These are phyloP conservation scores for Drechslerella dactyloides DNA, from an alignment of 2,329 filamentous ascomycete genomes.

Conservation along the genomic window DNA sequence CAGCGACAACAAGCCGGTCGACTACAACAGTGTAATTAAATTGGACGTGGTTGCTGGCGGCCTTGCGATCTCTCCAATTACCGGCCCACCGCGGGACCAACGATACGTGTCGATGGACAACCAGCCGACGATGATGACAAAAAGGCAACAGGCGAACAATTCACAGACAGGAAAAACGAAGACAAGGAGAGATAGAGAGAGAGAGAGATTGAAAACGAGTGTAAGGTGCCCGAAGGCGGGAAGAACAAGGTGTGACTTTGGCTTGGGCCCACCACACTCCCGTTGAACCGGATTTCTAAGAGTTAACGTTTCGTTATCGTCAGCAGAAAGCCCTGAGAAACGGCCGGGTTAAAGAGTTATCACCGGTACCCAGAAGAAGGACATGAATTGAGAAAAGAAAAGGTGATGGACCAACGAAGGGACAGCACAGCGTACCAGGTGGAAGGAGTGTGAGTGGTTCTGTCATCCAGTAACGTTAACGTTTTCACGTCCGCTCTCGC, in stretches of 20 bases:
- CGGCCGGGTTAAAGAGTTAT: conserved; percentile 19
- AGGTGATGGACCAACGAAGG: conserved; percentile 7
- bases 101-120: conserved; percentile 30
- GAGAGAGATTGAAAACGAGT: conserved; percentile 42
- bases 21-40: neutral
- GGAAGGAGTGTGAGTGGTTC: conserved; percentile 26
- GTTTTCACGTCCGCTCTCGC: conserved; percentile 31
- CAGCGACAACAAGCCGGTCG: too few relatives aligned
- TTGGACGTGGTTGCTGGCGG: neutral
- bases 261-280: conserved; percentile 14
- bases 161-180: neutral
- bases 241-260: conserved; percentile 15
- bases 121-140: conserved; percentile 22
- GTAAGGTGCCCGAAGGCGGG: conserved; percentile 46
- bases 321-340: conserved; percentile 31
- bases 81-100: conserved; percentile 3
- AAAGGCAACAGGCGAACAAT: conserved; percentile 19
- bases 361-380: neutral
- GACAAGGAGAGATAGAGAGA: conserved; percentile 15
- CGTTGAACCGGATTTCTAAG: conserved; percentile 25
- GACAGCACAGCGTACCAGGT: conserved; percentile 6
- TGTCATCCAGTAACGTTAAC: conserved; percentile 20
- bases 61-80: conserved; percentile 2
- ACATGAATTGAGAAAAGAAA: conserved; percentile 17
- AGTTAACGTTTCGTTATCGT: conserved; percentile 35